phyloP scores from a whole-genome alignment of 2,329 filamentous ascomycete species.

The Fusarium equiseti region DNA sequence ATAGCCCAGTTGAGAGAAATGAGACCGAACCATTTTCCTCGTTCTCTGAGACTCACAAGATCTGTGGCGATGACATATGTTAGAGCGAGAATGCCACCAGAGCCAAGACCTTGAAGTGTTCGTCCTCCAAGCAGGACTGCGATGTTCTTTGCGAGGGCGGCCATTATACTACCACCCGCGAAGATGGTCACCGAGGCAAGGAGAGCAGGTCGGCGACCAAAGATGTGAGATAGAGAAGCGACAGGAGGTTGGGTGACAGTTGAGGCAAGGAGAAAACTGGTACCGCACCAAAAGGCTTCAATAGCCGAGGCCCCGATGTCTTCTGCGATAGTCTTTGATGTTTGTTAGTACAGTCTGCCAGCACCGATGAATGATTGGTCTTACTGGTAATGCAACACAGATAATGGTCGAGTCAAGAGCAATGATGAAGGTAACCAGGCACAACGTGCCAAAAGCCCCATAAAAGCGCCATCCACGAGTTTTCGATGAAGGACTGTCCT shows the following conservation, averaged over 20 bases:
- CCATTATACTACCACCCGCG: constrained; percentile 37
- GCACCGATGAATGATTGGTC: not conserved
- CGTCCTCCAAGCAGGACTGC: constrained; percentile 60
- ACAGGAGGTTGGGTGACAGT: constrained; percentile 43
- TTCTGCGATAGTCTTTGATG: constrained; percentile 39
- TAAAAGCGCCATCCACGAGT: constrained; percentile 39
- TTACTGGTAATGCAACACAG: constrained; percentile 41
- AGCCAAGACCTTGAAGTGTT: constrained; percentile 64
- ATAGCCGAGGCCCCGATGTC: constrained; percentile 41
- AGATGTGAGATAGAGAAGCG: constrained; percentile 43
- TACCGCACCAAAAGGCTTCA: constrained; percentile 45
- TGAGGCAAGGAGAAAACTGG: constrained; percentile 43
- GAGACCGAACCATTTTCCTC: constrained; percentile 56
- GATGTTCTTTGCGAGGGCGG: constrained; percentile 38
- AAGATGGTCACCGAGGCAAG: constrained; percentile 39
- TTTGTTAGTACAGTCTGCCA: not conserved
- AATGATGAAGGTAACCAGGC: constrained; percentile 42
- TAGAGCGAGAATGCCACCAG: constrained; percentile 62
- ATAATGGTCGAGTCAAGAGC: constrained; percentile 46
- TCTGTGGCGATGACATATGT: constrained; percentile 61
- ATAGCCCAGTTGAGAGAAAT: constrained; percentile 64
- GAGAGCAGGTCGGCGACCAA: constrained; percentile 39
- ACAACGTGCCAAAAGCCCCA: constrained; percentile 42
- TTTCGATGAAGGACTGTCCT: not conserved
- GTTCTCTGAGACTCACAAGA: constrained; percentile 58